Evolutionary conservation across 2,329 filamentous ascomycete species (phyloP).

Genomic region (Mycogone perniciosa): DNA sequence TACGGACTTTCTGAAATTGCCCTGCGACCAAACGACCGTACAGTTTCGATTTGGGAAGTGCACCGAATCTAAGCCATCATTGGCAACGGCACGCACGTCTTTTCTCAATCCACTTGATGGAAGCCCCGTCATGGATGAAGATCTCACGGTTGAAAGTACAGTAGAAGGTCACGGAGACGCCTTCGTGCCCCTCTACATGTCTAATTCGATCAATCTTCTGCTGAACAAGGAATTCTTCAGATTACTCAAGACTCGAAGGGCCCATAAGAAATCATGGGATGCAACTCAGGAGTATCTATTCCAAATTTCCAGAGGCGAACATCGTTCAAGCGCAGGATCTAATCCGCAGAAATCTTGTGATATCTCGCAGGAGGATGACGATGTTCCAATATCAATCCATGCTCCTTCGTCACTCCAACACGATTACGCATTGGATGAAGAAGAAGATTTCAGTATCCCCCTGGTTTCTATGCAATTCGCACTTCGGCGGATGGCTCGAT

Average conservation of each 20-base stretch:
- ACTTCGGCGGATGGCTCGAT: constrained; percentile 69
- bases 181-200: constrained; percentile 56
- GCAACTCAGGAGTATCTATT: constrained; percentile 17
- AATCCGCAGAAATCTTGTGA: background rate
- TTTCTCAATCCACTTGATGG: constrained; percentile 32
- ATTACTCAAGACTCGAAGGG: constrained; percentile 54
- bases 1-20: constrained; percentile 44
- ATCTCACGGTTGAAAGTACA: background rate
- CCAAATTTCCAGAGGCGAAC: background rate
- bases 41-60: constrained; percentile 65
- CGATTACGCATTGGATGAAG: constrained; percentile 27
- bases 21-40: constrained; percentile 25
- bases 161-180: constrained; percentile 6
- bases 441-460: constrained; percentile 41
- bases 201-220: constrained; percentile 54
- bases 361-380: background rate
- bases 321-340: background rate
- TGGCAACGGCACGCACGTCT: constrained; percentile 44
- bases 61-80: constrained; percentile 63
- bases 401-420: constrained; percentile 16
- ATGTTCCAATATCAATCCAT: constrained; percentile 6
- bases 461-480: constrained; percentile 66
- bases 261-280: constrained; percentile 55
- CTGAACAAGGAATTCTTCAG: constrained; percentile 59
- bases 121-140: background rate